Conservation (phyloP, 2,329 filamentous ascomycete species). For the Botryotinia narcissicola region DNA sequence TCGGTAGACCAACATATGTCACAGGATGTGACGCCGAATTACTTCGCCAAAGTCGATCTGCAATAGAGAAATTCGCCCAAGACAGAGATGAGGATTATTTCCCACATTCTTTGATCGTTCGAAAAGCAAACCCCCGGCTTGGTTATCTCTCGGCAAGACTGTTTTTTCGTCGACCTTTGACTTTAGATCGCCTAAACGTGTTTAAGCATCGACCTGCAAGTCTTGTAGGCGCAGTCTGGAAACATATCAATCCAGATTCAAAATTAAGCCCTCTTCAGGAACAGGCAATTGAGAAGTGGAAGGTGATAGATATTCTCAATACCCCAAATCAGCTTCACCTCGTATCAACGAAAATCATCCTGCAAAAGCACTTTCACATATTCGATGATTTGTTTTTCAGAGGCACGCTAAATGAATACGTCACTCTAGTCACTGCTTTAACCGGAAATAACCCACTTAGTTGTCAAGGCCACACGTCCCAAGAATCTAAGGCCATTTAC, state of each 20-base stretch:
- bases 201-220: not conserved
- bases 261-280: not conserved
- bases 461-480: not conserved
- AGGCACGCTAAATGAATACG: not conserved
- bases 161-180: not conserved
- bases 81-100: not conserved
- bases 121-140: not conserved
- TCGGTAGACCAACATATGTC: not conserved
- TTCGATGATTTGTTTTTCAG: constrained; percentile 2
- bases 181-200: not conserved
- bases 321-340: not conserved
- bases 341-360: not conserved
- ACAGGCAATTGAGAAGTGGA: not conserved
- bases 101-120: not conserved
- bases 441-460: not conserved
- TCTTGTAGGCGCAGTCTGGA: not conserved
- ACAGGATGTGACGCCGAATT: not conserved
- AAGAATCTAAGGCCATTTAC: not conserved
- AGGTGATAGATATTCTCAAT: not conserved
- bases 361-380: constrained; percentile 1
- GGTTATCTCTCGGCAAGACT: not conserved
- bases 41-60: not conserved
- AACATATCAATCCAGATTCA: not conserved
- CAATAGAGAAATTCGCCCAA: not conserved
- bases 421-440: not conserved